Base-by-base conservation (phyloP, 345 rosid genomes). In the Linum tenue region DNA sequence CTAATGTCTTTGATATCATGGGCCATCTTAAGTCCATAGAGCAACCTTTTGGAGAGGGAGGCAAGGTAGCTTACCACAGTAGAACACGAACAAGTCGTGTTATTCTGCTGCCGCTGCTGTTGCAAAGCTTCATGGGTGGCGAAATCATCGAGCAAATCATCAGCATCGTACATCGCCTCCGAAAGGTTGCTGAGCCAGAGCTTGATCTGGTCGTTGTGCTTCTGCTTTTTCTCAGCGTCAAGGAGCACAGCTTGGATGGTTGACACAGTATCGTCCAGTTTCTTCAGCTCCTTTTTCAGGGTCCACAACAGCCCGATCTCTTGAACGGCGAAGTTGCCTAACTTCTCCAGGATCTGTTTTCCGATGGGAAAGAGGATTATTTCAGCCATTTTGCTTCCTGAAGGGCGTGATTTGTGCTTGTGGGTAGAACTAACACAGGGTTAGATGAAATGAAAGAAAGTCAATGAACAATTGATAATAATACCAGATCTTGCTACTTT, bases 211-310 rank as follows among this genome's bases (percentile, higher is more conserved):
- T 2, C 11, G 36, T 38, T 39, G 39, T 55, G 16, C 8, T 11
- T 43, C n/a, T 64, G 67, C 16, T 55, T 41, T 3, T 64, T 59
- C 59, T 64, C 67, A 7, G 59, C 59, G 55, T 64, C 67, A 3
- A 51, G n/a, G 3, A 64, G 67, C 44, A 38, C 50, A 11, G 60
- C 60, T 64, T 64, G 56, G 31, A 22, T 22, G 31, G 31, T 22
- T 22, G 31, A 22, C 31, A 22, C 31, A 22, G 31, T 22, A 22
- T 38, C 35, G 4, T 50, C 11, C n/a, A 64, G 67, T 36, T 38
- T 64, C 17, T 37, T 5, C 4, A 64, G 10, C 8, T 53, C 67
- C 3, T 53, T 48, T 5, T 53, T 64, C 59, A 64, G 36, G 55
- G 38, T 17, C 58, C 60, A 51, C n/a, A 44, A 40, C 15, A 36